Base-by-base conservation (phyloP, 306 rosid genomes). In the Dryas alaskensis region DNA sequence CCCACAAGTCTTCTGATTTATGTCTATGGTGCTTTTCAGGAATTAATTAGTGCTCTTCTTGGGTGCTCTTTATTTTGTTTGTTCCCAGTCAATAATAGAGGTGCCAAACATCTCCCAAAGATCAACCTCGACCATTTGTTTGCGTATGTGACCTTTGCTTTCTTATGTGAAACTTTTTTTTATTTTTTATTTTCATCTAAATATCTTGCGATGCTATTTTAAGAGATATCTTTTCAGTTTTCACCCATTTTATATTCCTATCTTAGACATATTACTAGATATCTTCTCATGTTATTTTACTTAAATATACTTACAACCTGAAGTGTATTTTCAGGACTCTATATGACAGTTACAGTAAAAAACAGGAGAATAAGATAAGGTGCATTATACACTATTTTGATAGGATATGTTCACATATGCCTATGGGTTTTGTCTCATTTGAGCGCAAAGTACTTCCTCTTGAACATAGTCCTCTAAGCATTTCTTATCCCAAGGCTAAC, bases 371-470 rank as follows among this genome's bases (percentile, higher is more conserved):
- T 78, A 94, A 94, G 95, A 85, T 94, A 80, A 59, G 81, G 80
- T 94, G 98, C 84, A 79, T 91, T 22, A 59, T 88, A 75, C 97
- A 91, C 81, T 91, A 94, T 84, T 89, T 94, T 86, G 84, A 82
- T 82, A 88, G 92, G 89, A 88, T 88, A 83, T 82, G 85, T 80
- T 78, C 86, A 79, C 51, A 65, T 63, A 83, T 88, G 81, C 98
- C 96, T 16, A 27, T 47, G 79, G 94, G 97, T 47, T 57, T 79
- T 59, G 92, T 94, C 79, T 89, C 97, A 43, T 91, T 85, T 85
- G 98, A 94, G 85, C 88, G 96, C 67, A 94, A 94, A 84, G 88
- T 89, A 67, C 97, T 91, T 80, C 86, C 89, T 78, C 73, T 82
- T 51, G 75, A 83, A 69, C 86, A 74, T 12, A 59, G 67, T 73